These are phyloP conservation scores for Rugosomyces carneus DNA, from an alignment of 1,284 basidiomycete genomes.

Conservation along the genomic window DNA sequence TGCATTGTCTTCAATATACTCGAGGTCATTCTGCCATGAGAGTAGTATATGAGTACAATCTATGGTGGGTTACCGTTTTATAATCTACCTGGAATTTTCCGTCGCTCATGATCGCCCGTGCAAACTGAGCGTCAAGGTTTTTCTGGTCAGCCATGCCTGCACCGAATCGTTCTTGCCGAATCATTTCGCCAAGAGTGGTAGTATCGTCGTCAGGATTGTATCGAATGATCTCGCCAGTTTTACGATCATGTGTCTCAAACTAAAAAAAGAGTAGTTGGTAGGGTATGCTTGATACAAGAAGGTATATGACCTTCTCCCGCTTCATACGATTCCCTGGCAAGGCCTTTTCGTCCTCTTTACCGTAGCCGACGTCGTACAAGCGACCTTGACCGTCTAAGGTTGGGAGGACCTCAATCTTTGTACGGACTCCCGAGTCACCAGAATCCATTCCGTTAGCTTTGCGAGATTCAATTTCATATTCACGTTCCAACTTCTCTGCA, in stretches of 20 bases:
- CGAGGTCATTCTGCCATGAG: conserved; percentile 65
- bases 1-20: conserved; percentile 96
- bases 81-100: conserved; percentile 69
- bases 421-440: conserved; percentile 42
- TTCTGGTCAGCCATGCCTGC: conserved; percentile 89
- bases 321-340: conserved; percentile 69
- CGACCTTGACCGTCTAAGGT: conserved; percentile 84
- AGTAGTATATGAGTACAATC: not conserved
- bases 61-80: not conserved
- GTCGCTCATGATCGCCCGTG: conserved; percentile 82
- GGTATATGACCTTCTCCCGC: conserved; percentile 51
- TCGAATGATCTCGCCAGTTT: conserved; percentile 81
- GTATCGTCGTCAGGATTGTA: conserved; percentile 89
- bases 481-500: conserved; percentile 69
- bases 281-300: not conserved
- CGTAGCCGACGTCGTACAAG: conserved; percentile 87
- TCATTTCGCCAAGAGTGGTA: conserved; percentile 82
- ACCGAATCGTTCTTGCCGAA: conserved; percentile 87
- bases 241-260: conserved; percentile 86
- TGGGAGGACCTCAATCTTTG: conserved; percentile 77
- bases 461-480: conserved; percentile 70
- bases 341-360: conserved; percentile 43
- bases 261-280: conserved; percentile 20
- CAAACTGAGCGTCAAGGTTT: conserved; percentile 86
- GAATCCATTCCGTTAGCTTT: conserved; percentile 42